phyloP scores from a whole-genome alignment of 148 eudicot species.

The Camellia granthamiana region DNA sequence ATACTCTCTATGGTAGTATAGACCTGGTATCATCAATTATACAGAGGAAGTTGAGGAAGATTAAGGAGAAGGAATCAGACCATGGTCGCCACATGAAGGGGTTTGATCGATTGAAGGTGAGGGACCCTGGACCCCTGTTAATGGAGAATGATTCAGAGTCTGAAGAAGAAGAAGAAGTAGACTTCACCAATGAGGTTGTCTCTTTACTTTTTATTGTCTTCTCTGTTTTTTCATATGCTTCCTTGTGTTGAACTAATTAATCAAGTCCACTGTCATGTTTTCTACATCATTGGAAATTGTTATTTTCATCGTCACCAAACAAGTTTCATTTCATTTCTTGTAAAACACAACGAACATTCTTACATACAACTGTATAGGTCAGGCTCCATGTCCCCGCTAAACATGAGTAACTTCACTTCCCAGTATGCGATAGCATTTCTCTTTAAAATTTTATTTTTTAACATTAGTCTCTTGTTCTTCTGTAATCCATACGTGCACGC shows the following conservation, averaged over 20 bases:
- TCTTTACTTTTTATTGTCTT: slow-evolving; percentile 3
- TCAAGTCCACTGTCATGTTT: neutral
- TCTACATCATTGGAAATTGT: neutral
- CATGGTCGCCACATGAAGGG: slow-evolving; percentile 90
- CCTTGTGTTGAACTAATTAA: neutral
- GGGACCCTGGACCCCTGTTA: slow-evolving; percentile 42
- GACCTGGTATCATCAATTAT: slow-evolving; percentile 79
- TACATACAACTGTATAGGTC: neutral
- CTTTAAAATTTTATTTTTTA: neutral
- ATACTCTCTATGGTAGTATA: slow-evolving; percentile 62
- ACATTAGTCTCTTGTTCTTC: neutral
- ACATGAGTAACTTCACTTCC: neutral
- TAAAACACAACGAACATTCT: neutral
- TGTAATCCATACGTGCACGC: neutral
- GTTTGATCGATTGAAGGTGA: slow-evolving; percentile 51
- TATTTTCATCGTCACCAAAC: neutral
- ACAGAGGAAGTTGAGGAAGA: slow-evolving; percentile 81
- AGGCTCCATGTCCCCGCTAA: neutral
- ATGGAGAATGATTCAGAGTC: slow-evolving; percentile 25
- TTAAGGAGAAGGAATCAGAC: slow-evolving; percentile 87
- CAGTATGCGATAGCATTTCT: neutral
- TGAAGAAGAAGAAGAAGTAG: slow-evolving; percentile 32
- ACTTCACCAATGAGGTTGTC: slow-evolving; percentile 52
- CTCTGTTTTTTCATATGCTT: neutral
- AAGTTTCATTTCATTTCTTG: neutral